Base-by-base conservation (phyloP, 208 protist species). In the Acanthamoeba pearcei region DNA sequence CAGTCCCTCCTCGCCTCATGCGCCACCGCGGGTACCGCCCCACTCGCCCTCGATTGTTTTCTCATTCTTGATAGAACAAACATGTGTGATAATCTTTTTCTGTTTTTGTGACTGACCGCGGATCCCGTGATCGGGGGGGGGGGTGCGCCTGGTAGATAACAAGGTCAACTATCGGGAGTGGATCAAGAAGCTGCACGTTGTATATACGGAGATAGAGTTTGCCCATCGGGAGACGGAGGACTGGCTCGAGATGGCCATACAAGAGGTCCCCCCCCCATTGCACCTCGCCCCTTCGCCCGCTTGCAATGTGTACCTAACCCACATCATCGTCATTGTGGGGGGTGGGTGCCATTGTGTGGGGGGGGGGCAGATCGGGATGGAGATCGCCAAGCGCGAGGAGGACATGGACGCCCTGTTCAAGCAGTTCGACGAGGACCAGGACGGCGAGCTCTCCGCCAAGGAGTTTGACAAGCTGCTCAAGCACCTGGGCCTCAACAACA, bases 381-480 rank as follows among this genome's bases (percentile, higher is more conserved):
- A 92, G 55, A 74, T 70, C 13, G 9, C 5, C 38, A 51, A 92
- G 29, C 35, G 62, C 19, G 60, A 74, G 46, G 62, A 92, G 49
- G 64, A 29, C 62, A 51, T 92, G 38, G 42, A 76, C 22, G 15
- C 8, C 10, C 32, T 92, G 35, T 92, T 76, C 62, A 27, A 55
- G 35, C 86, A 92, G 35, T 74, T 32, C 27, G 86, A 92, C 62
- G 62, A 78, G 62, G 64, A 92, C 24, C 35, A 55, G 12, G 86
- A 92, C 62, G 86, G 86, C 60, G 62, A 76, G 27, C 38, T 92
- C 9, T 92, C 86, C 32, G 8, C 12, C 62, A 70, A 92, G 55
- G 86, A 92, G 86, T 92, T 92, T 13, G 80, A 88, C 12, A 88
- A 88, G 80, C 80, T 88, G 51, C 80, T 88, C 51, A 88, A 88